A percentile compares a stretch with the other conserved stretches of the same genome.
Evolutionary conservation across 2,329 filamentous ascomycete species (phyloP).

Genomic region (Fusarium equiseti): DNA sequence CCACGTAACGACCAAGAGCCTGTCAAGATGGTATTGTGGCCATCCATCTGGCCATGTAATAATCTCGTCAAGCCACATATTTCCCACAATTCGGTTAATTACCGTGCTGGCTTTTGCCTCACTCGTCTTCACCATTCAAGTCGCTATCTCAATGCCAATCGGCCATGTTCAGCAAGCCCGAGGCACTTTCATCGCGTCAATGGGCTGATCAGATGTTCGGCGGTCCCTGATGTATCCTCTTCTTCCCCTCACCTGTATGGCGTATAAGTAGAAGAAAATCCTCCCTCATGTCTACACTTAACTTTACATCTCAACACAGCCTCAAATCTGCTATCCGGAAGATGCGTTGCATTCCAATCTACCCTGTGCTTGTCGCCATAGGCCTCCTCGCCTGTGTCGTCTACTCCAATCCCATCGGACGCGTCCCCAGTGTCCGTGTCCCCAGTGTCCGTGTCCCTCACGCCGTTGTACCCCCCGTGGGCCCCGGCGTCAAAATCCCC

Average conservation of each 20-base stretch:
- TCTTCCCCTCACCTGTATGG: not conserved
- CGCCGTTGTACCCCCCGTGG: no score
- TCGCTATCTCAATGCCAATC: not conserved
- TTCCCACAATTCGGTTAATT: not conserved
- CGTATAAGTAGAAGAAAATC: not conserved
- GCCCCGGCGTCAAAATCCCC: no score
- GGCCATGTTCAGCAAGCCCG: not conserved
- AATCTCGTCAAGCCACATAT: not conserved
- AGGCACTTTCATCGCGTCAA: no score
- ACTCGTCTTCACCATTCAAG: not conserved
- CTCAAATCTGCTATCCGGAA: rapidly evolving
- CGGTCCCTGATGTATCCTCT: not conserved
- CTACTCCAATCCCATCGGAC: not conserved
- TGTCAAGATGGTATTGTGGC: not conserved
- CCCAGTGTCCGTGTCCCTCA: not conserved
- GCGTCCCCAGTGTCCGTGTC: not conserved
- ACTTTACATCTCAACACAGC: not conserved
- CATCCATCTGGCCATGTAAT: not conserved
- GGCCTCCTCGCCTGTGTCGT: not conserved
- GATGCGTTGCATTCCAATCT: not conserved
- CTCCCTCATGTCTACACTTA: not conserved
- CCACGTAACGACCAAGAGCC: not conserved
- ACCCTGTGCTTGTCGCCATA: not conserved
- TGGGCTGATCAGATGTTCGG: rapidly evolving
- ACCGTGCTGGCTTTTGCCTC: not conserved